A percentile compares a stretch with the other conserved stretches of the same genome.
phyloP scores from a whole-genome alignment of 2,329 filamentous ascomycete genomes.

The Fusarium guadeloupense region DNA sequence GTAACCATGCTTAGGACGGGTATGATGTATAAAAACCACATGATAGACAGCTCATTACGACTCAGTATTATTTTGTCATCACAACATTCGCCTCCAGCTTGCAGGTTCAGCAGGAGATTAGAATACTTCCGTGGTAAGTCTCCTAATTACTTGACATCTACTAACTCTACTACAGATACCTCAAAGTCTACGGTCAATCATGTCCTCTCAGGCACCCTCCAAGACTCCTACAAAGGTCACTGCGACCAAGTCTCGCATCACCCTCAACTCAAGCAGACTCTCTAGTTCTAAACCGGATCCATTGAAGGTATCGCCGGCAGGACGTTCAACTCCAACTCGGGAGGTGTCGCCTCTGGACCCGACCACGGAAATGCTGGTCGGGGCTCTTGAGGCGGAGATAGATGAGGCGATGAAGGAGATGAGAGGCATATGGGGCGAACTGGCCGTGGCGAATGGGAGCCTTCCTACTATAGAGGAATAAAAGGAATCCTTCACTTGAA shows the following conservation, averaged over 20 bases:
- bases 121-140: not conserved
- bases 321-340: not conserved
- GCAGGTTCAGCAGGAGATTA: slow-evolving; percentile 2
- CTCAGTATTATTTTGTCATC: not conserved
- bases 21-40: slow-evolving; percentile 2
- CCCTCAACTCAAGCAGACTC: not conserved
- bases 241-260: not conserved
- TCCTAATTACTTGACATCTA: not conserved
- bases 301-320: not conserved
- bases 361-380: not conserved
- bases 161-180: not conserved
- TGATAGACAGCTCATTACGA: not conserved
- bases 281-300: not conserved
- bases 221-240: not conserved
- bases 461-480: not conserved
- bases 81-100: not conserved
- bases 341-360: not conserved
- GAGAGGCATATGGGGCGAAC: slow-evolving; percentile 9
- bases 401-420: slow-evolving; percentile 7
- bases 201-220: slow-evolving; percentile 3
- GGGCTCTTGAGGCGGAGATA: slow-evolving; percentile 12
- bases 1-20: too few species aligned
- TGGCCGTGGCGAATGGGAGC: not conserved
- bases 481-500: slow-evolving; percentile 12
- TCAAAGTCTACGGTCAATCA: not conserved